Percentiles rank a stretch among this genome's conserved stretches.
These are phyloP conservation scores for Aspergillus sp. DNA, from an alignment of 2,329 filamentous ascomycete genomes.

Conservation along the genomic window DNA sequence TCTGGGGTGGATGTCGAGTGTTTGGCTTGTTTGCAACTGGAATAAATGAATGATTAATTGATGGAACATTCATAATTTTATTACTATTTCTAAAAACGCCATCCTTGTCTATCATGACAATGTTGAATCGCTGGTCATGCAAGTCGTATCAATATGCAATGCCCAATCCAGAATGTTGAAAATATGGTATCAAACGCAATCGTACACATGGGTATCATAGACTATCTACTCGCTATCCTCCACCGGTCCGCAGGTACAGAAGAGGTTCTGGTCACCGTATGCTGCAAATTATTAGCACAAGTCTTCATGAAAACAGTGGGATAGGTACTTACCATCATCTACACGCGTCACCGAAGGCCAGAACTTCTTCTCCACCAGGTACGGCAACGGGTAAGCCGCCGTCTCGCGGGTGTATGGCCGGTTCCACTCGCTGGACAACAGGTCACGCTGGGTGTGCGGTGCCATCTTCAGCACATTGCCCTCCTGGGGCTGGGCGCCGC, in stretches of 20 bases:
- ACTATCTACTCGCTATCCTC: slow-evolving; percentile 53
- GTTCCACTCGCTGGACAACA: slow-evolving; percentile 76
- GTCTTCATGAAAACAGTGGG: background rate
- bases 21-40: background rate
- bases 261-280: slow-evolving; percentile 88
- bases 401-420: slow-evolving; percentile 77
- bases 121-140: slow-evolving; percentile 31
- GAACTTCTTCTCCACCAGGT: slow-evolving; percentile 92
- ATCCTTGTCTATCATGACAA: slow-evolving; percentile 21
- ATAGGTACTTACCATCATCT: slow-evolving; percentile 72
- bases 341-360: slow-evolving; percentile 87
- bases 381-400: slow-evolving; percentile 83
- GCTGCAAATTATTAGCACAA: slow-evolving; percentile 53
- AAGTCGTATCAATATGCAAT: slow-evolving; percentile 10
- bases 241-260: slow-evolving; percentile 90
- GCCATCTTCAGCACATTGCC: slow-evolving; percentile 86
- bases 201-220: slow-evolving; percentile 15
- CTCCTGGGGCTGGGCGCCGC: slow-evolving; percentile 71
- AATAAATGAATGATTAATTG: too few species aligned
- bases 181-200: slow-evolving; percentile 12
- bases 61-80: too few species aligned
- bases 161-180: slow-evolving; percentile 21
- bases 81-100: slow-evolving; percentile 15
- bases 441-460: slow-evolving; percentile 80
- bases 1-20: background rate